Evolutionary conservation across 306 rosid genomes (phyloP).

Genomic region (Fagus crenata): DNA sequence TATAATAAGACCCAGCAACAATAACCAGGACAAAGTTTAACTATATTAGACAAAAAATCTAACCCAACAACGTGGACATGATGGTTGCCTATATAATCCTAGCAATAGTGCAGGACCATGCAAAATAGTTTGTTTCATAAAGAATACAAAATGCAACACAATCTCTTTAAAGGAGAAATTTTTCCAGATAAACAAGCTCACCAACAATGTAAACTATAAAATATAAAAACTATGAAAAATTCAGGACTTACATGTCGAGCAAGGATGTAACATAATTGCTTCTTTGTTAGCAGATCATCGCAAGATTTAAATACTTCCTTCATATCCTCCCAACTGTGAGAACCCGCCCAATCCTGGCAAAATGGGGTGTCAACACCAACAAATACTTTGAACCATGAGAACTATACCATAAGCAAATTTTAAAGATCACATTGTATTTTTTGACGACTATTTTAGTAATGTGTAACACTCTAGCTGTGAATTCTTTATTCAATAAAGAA

Average conservation of each 20-base stretch:
- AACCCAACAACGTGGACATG: background rate
- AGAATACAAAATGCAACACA: background rate
- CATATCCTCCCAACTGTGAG: slow-evolving; percentile 53
- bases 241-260: slow-evolving; percentile 76
- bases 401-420: slow-evolving; percentile 15
- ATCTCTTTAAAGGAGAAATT: background rate
- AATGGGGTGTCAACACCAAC: slow-evolving; percentile 28
- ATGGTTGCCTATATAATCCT: background rate
- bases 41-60: no score
- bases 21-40: background rate
- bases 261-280: slow-evolving; percentile 90
- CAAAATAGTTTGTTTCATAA: background rate
- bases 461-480: background rate
- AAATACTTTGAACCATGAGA: slow-evolving; percentile 37
- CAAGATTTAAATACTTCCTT: slow-evolving; percentile 69
- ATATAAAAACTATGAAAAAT: background rate
- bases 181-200: background rate
- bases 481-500: background rate
- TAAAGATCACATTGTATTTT: slow-evolving; percentile 10
- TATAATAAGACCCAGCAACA: background rate
- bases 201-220: background rate
- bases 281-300: slow-evolving; percentile 58
- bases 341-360: no score
- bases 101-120: background rate
- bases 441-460: background rate